Conservation (phyloP, 2,329 filamentous ascomycete genomes). For the Penicillium sp. region DNA sequence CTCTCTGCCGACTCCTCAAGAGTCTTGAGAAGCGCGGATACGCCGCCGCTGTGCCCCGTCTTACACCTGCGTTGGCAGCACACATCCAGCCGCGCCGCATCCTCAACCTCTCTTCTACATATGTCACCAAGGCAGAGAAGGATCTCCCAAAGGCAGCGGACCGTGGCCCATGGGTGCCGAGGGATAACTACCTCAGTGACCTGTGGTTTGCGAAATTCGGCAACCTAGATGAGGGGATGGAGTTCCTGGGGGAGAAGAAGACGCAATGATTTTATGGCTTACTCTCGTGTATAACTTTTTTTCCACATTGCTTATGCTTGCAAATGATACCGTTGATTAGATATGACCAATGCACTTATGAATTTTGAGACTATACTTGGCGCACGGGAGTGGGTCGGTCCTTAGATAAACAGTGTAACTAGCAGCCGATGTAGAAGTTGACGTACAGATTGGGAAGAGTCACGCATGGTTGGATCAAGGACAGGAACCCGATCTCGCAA, state of each 20-base stretch:
- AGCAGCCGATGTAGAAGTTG: too few relatives aligned
- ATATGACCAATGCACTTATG: not conserved
- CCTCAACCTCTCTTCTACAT: conserved; percentile 48
- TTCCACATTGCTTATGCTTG: not conserved
- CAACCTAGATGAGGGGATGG: conserved; percentile 39
- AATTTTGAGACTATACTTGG: not conserved
- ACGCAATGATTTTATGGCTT: conserved; percentile 6
- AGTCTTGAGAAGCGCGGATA: conserved; percentile 34
- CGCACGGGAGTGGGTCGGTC: too few relatives aligned
- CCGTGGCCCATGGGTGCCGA: conserved; percentile 45
- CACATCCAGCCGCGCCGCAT: conserved; percentile 35
- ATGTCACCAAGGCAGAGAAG: conserved; percentile 41
- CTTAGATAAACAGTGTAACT: too few relatives aligned
- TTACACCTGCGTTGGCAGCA: conserved; percentile 24
- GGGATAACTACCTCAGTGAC: conserved; percentile 46
- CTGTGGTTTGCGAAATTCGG: conserved; percentile 45
- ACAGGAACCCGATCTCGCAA: too few relatives aligned
- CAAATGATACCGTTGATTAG: not conserved
- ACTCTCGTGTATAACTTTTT: conserved; percentile 7
- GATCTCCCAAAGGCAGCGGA: conserved; percentile 45
- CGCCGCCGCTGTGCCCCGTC: conserved; percentile 34
- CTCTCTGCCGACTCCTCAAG: conserved; percentile 44
- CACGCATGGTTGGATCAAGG: too few relatives aligned
- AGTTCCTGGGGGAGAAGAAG: conserved; percentile 29
- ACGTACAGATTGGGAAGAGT: too few relatives aligned